phyloP scores from a whole-genome alignment of 371 early-diverging fungal species.

The Circinella minor region DNA sequence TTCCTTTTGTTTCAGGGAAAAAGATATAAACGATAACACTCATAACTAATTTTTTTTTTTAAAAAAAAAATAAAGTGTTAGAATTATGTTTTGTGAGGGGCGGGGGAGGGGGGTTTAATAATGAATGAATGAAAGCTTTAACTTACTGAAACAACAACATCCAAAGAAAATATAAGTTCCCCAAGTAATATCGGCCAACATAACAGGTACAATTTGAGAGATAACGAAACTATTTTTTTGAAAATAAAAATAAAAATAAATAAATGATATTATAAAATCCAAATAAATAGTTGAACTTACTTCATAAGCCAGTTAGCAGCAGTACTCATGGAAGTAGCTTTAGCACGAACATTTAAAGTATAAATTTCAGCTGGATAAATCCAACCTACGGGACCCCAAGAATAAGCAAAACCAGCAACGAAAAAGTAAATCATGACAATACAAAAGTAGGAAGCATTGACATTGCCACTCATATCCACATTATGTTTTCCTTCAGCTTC shows the following conservation, averaged over 20 bases:
- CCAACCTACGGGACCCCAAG: constrained; percentile 61
- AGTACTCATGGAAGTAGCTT: constrained; percentile 58
- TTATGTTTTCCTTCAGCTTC: constrained; percentile 19
- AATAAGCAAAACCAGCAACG: constrained; percentile 53
- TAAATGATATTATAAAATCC: too few relatives aligned
- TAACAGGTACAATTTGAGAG: constrained; percentile 46
- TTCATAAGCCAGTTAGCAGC: constrained; percentile 69
- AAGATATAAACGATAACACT: constrained; percentile 46
- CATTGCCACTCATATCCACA: constrained; percentile 42
- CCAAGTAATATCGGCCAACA: constrained; percentile 50
- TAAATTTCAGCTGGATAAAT: constrained; percentile 73
- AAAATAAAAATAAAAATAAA: too few relatives aligned
- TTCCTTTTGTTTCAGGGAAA: constrained; percentile 77
- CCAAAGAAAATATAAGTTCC: constrained; percentile 68
- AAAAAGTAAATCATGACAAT: constrained; percentile 59
- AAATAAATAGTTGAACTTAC: too few relatives aligned
- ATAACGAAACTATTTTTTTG: constrained; percentile 33
- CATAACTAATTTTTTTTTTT: too few relatives aligned
- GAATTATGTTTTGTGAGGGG: too few relatives aligned
- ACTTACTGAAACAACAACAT: constrained; percentile 41
- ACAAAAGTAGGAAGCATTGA: constrained; percentile 45
- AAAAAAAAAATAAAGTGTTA: too few relatives aligned
- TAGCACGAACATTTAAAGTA: constrained; percentile 54
- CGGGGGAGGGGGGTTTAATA: too few relatives aligned
- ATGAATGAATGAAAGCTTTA: too few relatives aligned